These are phyloP conservation scores for Amborella trichopoda DNA, from an alignment of 164 flowering plant genomes.

Conservation along the genomic window DNA sequence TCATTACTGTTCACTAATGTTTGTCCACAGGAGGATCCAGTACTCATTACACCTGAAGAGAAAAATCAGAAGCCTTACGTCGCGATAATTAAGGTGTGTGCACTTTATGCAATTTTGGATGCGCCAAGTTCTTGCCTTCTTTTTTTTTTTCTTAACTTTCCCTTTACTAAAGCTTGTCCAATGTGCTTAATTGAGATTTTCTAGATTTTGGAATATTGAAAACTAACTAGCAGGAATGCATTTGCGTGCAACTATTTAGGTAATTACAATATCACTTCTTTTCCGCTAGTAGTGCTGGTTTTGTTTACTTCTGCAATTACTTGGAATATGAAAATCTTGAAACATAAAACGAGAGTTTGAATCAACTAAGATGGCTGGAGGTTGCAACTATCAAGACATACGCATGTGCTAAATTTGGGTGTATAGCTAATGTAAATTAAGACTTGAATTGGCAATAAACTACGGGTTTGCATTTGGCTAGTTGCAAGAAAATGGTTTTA, in stretches of 20 bases:
- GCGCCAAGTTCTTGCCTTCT: not conserved
- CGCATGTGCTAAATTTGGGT: no score
- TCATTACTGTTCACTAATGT: not conserved
- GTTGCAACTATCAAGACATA: no score
- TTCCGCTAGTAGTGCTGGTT: no score
- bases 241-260: not conserved
- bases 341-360: no score
- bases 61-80: slow-evolving; percentile 76
- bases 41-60: slow-evolving; percentile 72
- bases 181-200: not conserved
- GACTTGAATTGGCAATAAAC: no score
- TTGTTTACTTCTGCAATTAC: no score
- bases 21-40: slow-evolving; percentile 72
- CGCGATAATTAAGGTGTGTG: slow-evolving; percentile 79
- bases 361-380: no score
- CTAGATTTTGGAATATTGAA: slow-evolving; percentile 1
- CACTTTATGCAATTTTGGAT: not conserved
- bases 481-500: no score
- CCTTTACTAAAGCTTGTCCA: not conserved
- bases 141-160: not conserved
- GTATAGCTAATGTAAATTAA: no score
- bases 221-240: no score
- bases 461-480: no score
- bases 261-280: not conserved
- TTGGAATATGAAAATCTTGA: no score